Evolutionary conservation across 768 basidiomycete genomes (phyloP).

Genomic region (Scleroderma bovista): DNA sequence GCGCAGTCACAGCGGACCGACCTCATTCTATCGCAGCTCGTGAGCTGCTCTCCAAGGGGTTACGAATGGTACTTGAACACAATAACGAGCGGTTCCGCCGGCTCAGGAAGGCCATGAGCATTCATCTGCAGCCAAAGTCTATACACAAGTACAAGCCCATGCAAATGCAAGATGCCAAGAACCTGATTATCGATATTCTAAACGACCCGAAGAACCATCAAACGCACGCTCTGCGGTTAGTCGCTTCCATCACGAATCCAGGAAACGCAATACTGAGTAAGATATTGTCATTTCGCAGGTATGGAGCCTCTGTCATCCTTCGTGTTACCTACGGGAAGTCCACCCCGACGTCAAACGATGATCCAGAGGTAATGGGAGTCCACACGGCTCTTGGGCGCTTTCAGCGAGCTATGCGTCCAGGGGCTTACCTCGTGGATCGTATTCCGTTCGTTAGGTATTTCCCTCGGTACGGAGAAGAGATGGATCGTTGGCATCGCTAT

Average conservation of each 20-base stretch:
- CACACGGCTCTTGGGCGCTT: slow-evolving; percentile 17
- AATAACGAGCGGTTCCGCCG: slow-evolving; percentile 51
- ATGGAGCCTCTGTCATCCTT: slow-evolving; percentile 17
- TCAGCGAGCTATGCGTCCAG: slow-evolving; percentile 24
- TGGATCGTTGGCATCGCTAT: slow-evolving; percentile 46
- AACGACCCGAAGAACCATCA: slow-evolving; percentile 29
- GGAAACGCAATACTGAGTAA: too few relatives aligned
- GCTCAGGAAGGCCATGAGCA: slow-evolving; percentile 48
- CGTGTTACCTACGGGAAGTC: slow-evolving; percentile 21
- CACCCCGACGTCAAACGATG: slow-evolving; percentile 14
- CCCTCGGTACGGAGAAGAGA: slow-evolving; percentile 50
- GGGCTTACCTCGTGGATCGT: slow-evolving; percentile 30
- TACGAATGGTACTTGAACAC: slow-evolving; percentile 46
- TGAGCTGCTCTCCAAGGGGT: slow-evolving; percentile 46
- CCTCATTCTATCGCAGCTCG: slow-evolving; percentile 47
- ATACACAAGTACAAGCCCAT: slow-evolving; percentile 40
- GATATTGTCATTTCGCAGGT: slow-evolving; percentile 12
- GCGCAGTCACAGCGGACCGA: slow-evolving; percentile 42
- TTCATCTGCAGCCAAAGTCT: slow-evolving; percentile 46
- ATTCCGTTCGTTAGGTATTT: slow-evolving; percentile 36
- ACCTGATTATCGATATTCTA: slow-evolving; percentile 23
- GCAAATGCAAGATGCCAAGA: slow-evolving; percentile 31
- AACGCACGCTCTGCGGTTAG: slow-evolving; percentile 45
- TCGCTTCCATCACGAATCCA: slow-evolving; percentile 19
- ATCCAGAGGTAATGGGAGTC: slow-evolving; percentile 18